phyloP scores from a whole-genome alignment of 108 stramenopile genomes.

The Phaeodactylum tricornutum region DNA sequence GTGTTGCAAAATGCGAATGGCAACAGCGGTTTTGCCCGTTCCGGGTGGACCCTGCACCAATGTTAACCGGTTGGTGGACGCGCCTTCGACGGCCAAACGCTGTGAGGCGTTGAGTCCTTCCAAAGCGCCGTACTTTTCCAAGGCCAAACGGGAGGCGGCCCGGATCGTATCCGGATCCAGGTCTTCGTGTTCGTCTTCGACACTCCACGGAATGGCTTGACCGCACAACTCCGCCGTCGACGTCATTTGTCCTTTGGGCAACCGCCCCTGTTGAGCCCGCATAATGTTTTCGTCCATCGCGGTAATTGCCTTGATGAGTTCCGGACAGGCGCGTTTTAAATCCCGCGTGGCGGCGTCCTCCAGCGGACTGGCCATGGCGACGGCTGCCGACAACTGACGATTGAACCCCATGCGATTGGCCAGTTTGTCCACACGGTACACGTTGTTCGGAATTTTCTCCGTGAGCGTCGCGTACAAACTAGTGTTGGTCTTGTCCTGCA shows the following conservation, averaged over 20 bases:
- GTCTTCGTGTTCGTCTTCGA: constrained; percentile 44
- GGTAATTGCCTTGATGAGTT: constrained; percentile 80
- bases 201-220: constrained; percentile 68
- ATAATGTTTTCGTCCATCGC: constrained; percentile 93
- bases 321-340: constrained; percentile 53
- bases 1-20: constrained; percentile 81
- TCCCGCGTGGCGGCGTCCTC: constrained; percentile 32
- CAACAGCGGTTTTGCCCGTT: constrained; percentile 83
- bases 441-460: constrained; percentile 67
- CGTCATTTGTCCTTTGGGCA: constrained; percentile 38
- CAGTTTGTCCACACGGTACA: constrained; percentile 87
- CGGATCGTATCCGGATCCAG: constrained; percentile 51
- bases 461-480: constrained; percentile 62
- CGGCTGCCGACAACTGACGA: constrained; percentile 77
- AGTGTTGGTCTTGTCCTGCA: constrained; percentile 80
- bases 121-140: constrained; percentile 75
- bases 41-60: constrained; percentile 86
- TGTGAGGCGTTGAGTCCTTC: constrained; percentile 84
- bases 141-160: constrained; percentile 46
- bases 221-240: constrained; percentile 82
- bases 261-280: constrained; percentile 14
- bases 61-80: constrained; percentile 77
- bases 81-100: constrained; percentile 81
- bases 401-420: constrained; percentile 92
- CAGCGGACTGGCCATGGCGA: constrained; percentile 54